Percentiles rank a stretch among this genome's conserved stretches.
phyloP scores from a whole-genome alignment of 1,284 basidiomycete genomes.

The Leccinum subrobustum region DNA sequence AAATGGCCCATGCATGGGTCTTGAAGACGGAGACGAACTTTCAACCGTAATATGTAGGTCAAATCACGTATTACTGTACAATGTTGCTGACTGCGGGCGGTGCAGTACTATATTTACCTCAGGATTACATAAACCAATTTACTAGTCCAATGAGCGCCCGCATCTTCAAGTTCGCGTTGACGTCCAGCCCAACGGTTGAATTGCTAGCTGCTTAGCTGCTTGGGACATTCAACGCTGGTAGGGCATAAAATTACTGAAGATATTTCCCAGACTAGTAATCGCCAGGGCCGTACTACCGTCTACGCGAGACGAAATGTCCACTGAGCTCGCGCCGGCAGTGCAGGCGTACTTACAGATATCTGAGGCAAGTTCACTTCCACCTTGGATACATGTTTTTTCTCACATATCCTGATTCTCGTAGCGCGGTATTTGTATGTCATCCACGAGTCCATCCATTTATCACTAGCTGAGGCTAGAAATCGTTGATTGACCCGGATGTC shows the following conservation, averaged over 20 bases:
- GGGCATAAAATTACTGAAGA: background rate
- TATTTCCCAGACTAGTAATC: background rate
- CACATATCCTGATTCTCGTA: background rate
- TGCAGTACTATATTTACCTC: background rate
- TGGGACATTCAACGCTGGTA: background rate
- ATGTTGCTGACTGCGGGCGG: no score
- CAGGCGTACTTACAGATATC: conserved; percentile 16
- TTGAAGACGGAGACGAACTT: no score
- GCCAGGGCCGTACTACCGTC: background rate
- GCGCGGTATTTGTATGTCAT: conserved; percentile 17
- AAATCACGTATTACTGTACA: no score
- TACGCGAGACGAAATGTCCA: background rate
- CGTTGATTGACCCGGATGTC: background rate
- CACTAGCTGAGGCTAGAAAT: background rate
- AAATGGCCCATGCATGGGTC: no score
- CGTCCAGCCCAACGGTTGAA: background rate
- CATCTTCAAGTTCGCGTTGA: background rate
- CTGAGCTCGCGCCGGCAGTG: conserved; percentile 2
- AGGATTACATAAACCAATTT: background rate
- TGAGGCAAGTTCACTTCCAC: conserved; percentile 11
- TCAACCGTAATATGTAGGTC: no score
- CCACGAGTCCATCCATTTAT: background rate
- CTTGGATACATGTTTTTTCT: background rate
- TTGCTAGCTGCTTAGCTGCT: background rate
- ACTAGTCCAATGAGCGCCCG: background rate